Evolutionary conservation across 2,329 filamentous ascomycete genomes (phyloP), one percentile per base, ranked within the genome.

Genomic region (Penicillium sp.): DNA sequence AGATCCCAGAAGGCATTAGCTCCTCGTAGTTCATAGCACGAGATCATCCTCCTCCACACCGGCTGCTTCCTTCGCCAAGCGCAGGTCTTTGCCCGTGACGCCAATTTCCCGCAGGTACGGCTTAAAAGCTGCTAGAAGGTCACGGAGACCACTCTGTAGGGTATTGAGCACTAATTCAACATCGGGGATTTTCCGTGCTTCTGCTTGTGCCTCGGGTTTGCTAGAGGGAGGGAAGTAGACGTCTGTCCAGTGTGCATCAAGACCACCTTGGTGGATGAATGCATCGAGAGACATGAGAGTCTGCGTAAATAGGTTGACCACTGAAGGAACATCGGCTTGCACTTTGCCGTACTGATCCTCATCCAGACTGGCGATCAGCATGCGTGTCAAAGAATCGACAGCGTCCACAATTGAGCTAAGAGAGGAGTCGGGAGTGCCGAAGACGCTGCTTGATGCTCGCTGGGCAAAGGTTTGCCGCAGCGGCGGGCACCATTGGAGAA

Each of bases 261-360:
- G 66, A 1, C 75, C 75, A 24, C 66, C 70, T 33, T 67, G 60
- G 47, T 76, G 65, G 63, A 87, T 82, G 70, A 96, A 92, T 1
- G 72, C 77, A 68, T 96, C 89, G 3, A 96, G 78, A 64, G 86
- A 86, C 55, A 79, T 82, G 56, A 92, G 87, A 0, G 90, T 87
- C 46, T 73, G 71, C 0, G 91, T 93, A 60, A 96, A 85, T 1
- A 87, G 85, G 49, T 89, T 85, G 52, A 97, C 85, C 57, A 96
- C 88, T 50, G 78, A 78, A 1, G 90, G 86, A 2, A 98, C 87
- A 63, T 95, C 90, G 44, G 87, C 83, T 65, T 96, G 89, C n/a
- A 96, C 94, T 66, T 91, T 90, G 14, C 94, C 94, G 70, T 87
- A 95, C 49, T 84, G 83, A 72, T 98, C 94, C 74, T 98, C 93